A percentile compares a stretch with the other conserved stretches of the same genome.
Conservation (phyloP, 331 rosid genomes). For the Phaseolus coccineus region DNA sequence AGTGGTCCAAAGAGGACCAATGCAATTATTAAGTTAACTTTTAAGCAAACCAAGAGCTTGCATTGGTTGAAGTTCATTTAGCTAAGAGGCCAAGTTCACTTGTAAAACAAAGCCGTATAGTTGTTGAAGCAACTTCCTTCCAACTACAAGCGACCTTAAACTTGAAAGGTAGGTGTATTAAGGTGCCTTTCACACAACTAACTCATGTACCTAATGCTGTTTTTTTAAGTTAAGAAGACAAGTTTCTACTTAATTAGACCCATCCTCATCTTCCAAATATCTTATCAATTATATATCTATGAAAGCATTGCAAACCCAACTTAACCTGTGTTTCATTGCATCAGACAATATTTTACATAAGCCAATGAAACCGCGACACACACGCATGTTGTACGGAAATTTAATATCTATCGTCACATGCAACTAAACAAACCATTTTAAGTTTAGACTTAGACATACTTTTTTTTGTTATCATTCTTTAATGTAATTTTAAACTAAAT, state of each 20-base stretch:
- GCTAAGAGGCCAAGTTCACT: constrained; percentile 31
- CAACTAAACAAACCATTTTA: not conserved
- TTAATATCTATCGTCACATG: not conserved
- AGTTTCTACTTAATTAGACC: not conserved
- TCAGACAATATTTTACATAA: not conserved
- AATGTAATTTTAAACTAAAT: too few relatives aligned
- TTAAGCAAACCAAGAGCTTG: constrained; percentile 32
- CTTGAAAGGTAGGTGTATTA: not conserved
- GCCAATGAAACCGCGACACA: not conserved
- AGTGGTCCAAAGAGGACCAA: not conserved
- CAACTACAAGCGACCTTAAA: constrained; percentile 31
- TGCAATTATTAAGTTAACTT: constrained; percentile 35
- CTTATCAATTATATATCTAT: not conserved
- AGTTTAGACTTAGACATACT: not conserved
- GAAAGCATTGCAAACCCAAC: not conserved
- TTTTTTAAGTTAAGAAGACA: not conserved
- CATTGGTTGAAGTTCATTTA: constrained; percentile 23
- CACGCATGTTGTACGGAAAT: not conserved
- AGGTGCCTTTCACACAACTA: constrained; percentile 24
- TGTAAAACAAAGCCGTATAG: not conserved
- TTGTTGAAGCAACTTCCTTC: constrained; percentile 43
- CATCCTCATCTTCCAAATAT: not conserved
- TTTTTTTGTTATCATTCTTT: not conserved
- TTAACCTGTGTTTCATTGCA: not conserved
- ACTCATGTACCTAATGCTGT: constrained; percentile 30